A percentile compares a stretch with the other conserved stretches of the same genome.
These are phyloP conservation scores for Beauveria brongniartii DNA, from an alignment of 2,329 filamentous ascomycete species.

Conservation along the genomic window DNA sequence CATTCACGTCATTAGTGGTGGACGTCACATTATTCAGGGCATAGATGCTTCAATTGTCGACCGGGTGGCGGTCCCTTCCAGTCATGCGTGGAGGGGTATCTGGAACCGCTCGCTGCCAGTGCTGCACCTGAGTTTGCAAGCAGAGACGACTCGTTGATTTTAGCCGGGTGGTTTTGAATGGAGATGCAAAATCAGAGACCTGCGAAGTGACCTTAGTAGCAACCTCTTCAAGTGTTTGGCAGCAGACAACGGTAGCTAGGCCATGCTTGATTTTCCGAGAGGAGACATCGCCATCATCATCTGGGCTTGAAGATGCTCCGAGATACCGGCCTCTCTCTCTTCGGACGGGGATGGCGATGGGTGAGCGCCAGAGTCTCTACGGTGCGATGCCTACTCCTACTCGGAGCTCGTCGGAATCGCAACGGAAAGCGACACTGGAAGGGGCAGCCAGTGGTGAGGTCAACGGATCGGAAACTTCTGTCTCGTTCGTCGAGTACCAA, in stretches of 20 bases:
- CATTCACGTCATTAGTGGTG: slow-evolving; percentile 15
- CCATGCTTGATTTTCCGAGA: slow-evolving; percentile 16
- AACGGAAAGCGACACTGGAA: background rate
- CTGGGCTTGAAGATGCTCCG: background rate
- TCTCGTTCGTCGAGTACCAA: background rate
- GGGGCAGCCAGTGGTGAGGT: background rate
- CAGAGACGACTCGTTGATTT: slow-evolving; percentile 14
- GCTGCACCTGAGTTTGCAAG: slow-evolving; percentile 5
- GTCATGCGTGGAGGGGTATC: slow-evolving; percentile 17
- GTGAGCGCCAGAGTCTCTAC: background rate
- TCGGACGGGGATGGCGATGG: background rate
- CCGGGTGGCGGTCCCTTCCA: slow-evolving; percentile 14
- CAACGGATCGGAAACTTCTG: background rate
- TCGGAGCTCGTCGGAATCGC: background rate
- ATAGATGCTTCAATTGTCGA: slow-evolving; percentile 15
- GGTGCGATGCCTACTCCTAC: background rate
- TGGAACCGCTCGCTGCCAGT: slow-evolving; percentile 14
- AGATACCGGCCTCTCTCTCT: background rate
- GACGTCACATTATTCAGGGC: slow-evolving; percentile 6
- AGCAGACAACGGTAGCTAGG: slow-evolving; percentile 17
- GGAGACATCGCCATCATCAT: slow-evolving; percentile 9
- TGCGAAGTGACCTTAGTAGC: slow-evolving; percentile 17
- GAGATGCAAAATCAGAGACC: slow-evolving; percentile 15
- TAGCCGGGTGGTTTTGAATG: slow-evolving; percentile 6
- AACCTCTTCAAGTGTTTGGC: slow-evolving; percentile 18